phyloP scores from a whole-genome alignment of 805 yeast genomes.

The Zygosaccharomyces lentus region DNA sequence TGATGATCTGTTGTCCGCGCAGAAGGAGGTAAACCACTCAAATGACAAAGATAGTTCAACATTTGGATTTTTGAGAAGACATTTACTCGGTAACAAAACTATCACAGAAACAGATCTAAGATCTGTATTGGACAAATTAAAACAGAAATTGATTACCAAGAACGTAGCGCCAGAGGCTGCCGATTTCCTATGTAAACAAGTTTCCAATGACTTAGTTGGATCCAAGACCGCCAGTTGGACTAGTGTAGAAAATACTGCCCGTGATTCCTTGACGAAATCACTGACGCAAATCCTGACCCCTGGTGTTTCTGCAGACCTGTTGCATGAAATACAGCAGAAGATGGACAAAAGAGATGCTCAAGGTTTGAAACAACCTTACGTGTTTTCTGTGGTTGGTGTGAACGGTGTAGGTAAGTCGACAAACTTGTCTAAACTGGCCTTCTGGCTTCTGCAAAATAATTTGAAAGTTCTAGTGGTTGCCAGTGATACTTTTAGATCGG shows the following conservation, averaged over 20 bases:
- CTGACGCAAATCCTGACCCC: conserved; percentile 82
- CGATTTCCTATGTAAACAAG: conserved; percentile 59
- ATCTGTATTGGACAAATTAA: conserved; percentile 59
- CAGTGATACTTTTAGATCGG: conserved; percentile 96
- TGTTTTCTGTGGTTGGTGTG: conserved; percentile 96
- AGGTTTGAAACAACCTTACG: conserved; percentile 60
- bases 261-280: conserved; percentile 55
- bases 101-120: conserved; percentile 60
- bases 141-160: conserved; percentile 73
- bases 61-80: conserved; percentile 53
- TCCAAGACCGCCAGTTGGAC: conserved; percentile 71
- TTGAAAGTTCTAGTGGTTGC: conserved; percentile 86
- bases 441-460: conserved; percentile 90
- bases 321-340: conserved; percentile 67
- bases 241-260: conserved; percentile 66
- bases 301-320: conserved; percentile 79
- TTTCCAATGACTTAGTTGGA: conserved; percentile 65
- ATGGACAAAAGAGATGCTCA: conserved; percentile 22
- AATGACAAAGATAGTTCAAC: conserved; percentile 34
- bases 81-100: conserved; percentile 64
- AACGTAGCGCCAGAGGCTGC: conserved; percentile 93
- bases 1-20: conserved; percentile 36
- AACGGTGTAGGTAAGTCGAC: conserved; percentile 98
- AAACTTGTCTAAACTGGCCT: conserved; percentile 87
- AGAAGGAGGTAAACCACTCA: conserved; percentile 38